phyloP scores from a whole-genome alignment of 768 basidiomycete genomes.

The Xerocomellus dryophilus region DNA sequence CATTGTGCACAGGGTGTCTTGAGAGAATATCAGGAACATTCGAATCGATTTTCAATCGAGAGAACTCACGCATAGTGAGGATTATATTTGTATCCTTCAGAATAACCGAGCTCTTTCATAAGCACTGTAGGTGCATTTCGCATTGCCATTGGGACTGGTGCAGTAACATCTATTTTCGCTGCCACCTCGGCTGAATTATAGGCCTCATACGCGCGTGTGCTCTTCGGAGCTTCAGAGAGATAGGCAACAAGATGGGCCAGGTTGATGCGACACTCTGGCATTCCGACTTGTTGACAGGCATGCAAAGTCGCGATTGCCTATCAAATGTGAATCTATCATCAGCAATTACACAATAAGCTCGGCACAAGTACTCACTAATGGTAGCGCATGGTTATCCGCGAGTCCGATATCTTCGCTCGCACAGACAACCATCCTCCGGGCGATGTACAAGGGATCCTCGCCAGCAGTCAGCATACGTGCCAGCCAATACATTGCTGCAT shows the following conservation, averaged over 20 bases:
- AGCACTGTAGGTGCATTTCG: slow-evolving; percentile 75
- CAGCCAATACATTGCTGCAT: slow-evolving; percentile 85
- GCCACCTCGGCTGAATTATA: slow-evolving; percentile 68
- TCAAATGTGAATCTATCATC: neutral
- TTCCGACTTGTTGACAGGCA: slow-evolving; percentile 68
- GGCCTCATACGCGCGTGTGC: slow-evolving; percentile 74
- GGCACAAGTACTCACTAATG: slow-evolving; percentile 46
- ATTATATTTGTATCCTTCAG: slow-evolving; percentile 61
- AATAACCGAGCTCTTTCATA: slow-evolving; percentile 70
- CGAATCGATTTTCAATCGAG: neutral
- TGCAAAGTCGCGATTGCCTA: slow-evolving; percentile 62
- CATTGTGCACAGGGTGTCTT: slow-evolving; percentile 65
- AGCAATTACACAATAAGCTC: slow-evolving; percentile 8
- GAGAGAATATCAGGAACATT: slow-evolving; percentile 1
- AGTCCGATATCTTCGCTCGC: slow-evolving; percentile 86
- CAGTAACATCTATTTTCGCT: slow-evolving; percentile 48
- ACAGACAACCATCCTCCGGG: slow-evolving; percentile 70
- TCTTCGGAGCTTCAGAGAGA: slow-evolving; percentile 80
- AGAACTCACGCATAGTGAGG: slow-evolving; percentile 50
- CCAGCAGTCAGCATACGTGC: slow-evolving; percentile 79
- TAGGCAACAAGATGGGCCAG: slow-evolving; percentile 75
- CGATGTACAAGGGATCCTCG: slow-evolving; percentile 78
- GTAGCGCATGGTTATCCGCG: slow-evolving; percentile 74
- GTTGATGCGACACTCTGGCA: slow-evolving; percentile 80
- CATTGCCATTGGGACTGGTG: slow-evolving; percentile 67